Base-by-base conservation (phyloP, 2,329 filamentous ascomycete species). In the Daldinia sp. region DNA sequence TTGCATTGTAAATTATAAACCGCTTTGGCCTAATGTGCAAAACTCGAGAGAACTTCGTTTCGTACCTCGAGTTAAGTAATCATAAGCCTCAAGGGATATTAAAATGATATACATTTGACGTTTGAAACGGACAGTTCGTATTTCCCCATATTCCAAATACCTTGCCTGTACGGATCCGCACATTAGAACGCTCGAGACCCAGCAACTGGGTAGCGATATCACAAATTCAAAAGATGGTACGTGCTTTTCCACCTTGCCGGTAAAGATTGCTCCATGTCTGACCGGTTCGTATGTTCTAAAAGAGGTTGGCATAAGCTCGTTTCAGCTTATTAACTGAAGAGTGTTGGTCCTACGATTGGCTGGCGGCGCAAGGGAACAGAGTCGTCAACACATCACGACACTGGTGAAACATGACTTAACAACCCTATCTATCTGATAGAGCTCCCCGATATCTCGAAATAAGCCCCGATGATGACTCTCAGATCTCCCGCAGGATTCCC, bases 401-500 rank as follows among this genome's bases (percentile, higher is more conserved):
- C 10, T 19, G 13, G 25, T 32, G 45, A 48, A 48, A 48, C 45
- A 21, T 30, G 1, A 11, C 15, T 15, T n/a, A 15, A 48, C 45
- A 30, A 11, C 15, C 10, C 25, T 30, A 48, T 48, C 45, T 48
- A 48, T 30, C n/a, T 32, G 15, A 48, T 45, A 48, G n/a, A 29
- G 17, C 27, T 19, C 7, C 25, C 15, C 37, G 37, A 17, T 15
- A 29, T 29, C 45, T 48, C n/a, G 11, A 15, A 32, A 48, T 48
- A 48, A 48, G 45, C 45, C 45, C 45, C 45, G 45, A 43, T 3
- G 19, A 48, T 48, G 29, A 48, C 45, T 13, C n/a, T 29, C 30
- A 19, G 15, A 21, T 48, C 25, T 29, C 45, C 45, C 45, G 45
- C 8, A 48, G 45, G 45, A 48, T 48, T 21, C 45, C 45, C 45